Evolutionary conservation across 2,329 filamentous ascomycete species (phyloP).

Genomic region (Pseudogymnoascus sp.): DNA sequence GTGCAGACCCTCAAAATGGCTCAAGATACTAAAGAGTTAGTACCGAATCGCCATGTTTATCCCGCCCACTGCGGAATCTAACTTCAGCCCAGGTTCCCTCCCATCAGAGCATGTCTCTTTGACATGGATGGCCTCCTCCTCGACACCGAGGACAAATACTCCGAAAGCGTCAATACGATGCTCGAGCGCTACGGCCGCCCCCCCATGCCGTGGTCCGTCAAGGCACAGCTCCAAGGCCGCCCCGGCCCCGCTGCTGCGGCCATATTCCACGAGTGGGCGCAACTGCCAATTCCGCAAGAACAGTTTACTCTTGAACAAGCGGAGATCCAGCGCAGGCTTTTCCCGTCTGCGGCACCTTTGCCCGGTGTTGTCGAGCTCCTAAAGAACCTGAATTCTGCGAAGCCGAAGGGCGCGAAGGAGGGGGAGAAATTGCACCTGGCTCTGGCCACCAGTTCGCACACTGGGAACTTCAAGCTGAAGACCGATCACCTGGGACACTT

Average conservation of each 20-base stretch:
- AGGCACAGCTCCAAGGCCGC: slow-evolving; percentile 61
- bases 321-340: slow-evolving; percentile 61
- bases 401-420: slow-evolving; percentile 17
- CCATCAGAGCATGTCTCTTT: slow-evolving; percentile 85
- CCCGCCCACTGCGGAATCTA: slow-evolving; percentile 1
- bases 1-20: not conserved
- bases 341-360: slow-evolving; percentile 67
- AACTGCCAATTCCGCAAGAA: slow-evolving; percentile 67
- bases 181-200: slow-evolving; percentile 68
- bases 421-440: slow-evolving; percentile 63
- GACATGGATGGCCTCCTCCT: slow-evolving; percentile 98
- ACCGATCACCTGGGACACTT: slow-evolving; percentile 46
- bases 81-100: slow-evolving; percentile 53
- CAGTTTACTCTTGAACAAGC: slow-evolving; percentile 56
- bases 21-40: slow-evolving; percentile 7
- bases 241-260: slow-evolving; percentile 36
- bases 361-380: slow-evolving; percentile 71
- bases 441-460: slow-evolving; percentile 64
- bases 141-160: slow-evolving; percentile 90
- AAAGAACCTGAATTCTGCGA: slow-evolving; percentile 38
- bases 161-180: slow-evolving; percentile 71
- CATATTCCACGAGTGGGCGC: slow-evolving; percentile 73
- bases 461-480: slow-evolving; percentile 33
- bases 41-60: not conserved
- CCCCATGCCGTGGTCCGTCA: slow-evolving; percentile 82